Base-by-base conservation (phyloP, 148 eudicot species). In the Polygonum maritimum region DNA sequence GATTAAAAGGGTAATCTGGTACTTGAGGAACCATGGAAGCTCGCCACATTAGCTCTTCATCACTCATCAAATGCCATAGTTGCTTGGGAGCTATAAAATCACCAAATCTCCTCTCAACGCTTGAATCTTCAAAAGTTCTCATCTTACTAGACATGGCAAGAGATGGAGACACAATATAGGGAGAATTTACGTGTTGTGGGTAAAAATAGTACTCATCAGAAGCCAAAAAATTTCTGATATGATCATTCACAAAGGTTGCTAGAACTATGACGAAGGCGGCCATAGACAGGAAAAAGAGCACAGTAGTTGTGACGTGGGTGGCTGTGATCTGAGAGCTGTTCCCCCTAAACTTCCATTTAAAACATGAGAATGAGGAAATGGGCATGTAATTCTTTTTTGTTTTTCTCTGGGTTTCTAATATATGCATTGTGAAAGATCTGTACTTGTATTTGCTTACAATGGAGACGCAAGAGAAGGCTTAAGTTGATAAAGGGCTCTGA, bases 21-120 rank as follows among this genome's bases (percentile, higher is more conserved):
- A 88, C 73, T 10, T 47, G 83, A 2, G 92, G 92, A 16, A 47
- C 79, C 89, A 90, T 80, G 26, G 97, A 92, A 0, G 95, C 91
- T 40, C 84, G 83, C 92, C 91, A 88, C 67, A 90, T 51, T 51
- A 90, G 77, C 80, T 88, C 87, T 16, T 80, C 78, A 48, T 92
- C 95, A 5, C 55, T 75, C 91, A 90, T 86, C 0, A 85, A 83
- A 71, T 91, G 97, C 88, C 85, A 82, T 73, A 85, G 49, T 54
- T 82, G 79, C 40, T 36, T 76, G 2, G 89, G 87, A 77, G 73
- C 45, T 70, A 39, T 38, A 38, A 7, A 70, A 70, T 60, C 36
- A 31, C 69, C 69, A 31, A 60, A 60, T 60, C 69, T 5, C 1
- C 4, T 11, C 4, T 3, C 69, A 60, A 21, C 2, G 21, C 38